Conservation (phyloP, 2,329 filamentous ascomycete species). For the Fusarium robinianum region DNA sequence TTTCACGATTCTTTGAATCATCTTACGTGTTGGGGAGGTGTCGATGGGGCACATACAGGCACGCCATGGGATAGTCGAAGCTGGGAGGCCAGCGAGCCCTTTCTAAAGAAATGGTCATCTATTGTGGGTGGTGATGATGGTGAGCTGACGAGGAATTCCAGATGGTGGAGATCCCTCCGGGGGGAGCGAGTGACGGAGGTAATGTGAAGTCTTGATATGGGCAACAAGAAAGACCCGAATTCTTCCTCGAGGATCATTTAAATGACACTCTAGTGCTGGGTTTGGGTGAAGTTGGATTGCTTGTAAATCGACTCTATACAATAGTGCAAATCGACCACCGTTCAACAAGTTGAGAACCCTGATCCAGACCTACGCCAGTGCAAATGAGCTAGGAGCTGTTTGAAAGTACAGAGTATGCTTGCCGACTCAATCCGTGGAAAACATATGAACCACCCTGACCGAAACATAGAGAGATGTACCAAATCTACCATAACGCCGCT, state of each 20-base stretch:
- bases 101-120: constrained; percentile 37
- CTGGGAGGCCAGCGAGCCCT: constrained; percentile 38
- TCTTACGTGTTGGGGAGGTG: constrained; percentile 37
- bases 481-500: constrained; percentile 32
- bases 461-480: constrained; percentile 14
- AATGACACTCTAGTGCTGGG: background rate
- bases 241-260: too few species aligned
- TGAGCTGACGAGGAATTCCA: constrained; percentile 36
- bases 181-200: constrained; percentile 33
- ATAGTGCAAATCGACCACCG: constrained; percentile 7
- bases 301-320: constrained; percentile 26
- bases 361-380: constrained; percentile 11
- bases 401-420: constrained; percentile 11
- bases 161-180: constrained; percentile 37
- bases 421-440: constrained; percentile 6
- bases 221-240: too few species aligned
- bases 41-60: constrained; percentile 32
- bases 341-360: constrained; percentile 7
- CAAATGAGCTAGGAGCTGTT: constrained; percentile 13
- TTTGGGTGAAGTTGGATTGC: constrained; percentile 11
- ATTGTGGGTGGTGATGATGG: constrained; percentile 38
- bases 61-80: constrained; percentile 39
- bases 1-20: constrained; percentile 39
- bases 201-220: constrained; percentile 8
- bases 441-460: constrained; percentile 1